These are phyloP conservation scores for Ceratocystis cubensis DNA, from an alignment of 2,329 filamentous ascomycete genomes.

Conservation along the genomic window DNA sequence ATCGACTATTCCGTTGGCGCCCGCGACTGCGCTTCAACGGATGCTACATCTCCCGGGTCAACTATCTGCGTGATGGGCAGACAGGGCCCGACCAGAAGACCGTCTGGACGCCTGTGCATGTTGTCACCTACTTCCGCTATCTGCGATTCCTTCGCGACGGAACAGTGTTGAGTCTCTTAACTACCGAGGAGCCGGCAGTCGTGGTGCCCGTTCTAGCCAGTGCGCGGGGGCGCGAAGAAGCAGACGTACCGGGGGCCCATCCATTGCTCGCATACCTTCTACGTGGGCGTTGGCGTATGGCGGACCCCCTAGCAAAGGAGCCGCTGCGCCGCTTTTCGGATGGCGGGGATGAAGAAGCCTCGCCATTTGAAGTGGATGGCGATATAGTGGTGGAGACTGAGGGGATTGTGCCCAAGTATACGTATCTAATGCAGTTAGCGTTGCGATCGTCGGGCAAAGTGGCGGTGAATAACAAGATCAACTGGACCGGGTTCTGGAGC, in stretches of 20 bases:
- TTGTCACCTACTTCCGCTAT: slow-evolving; percentile 97
- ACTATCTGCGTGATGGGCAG: slow-evolving; percentile 78
- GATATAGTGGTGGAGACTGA: slow-evolving; percentile 78
- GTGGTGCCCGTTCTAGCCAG: slow-evolving; percentile 74
- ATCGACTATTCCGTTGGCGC: slow-evolving; percentile 63
- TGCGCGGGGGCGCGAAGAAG: slow-evolving; percentile 59
- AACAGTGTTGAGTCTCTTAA: slow-evolving; percentile 65
- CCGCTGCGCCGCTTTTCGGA: slow-evolving; percentile 28
- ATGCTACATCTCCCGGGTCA: slow-evolving; percentile 91
- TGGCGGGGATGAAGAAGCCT: slow-evolving; percentile 13
- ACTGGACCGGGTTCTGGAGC: slow-evolving; percentile 83
- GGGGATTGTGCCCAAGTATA: slow-evolving; percentile 64
- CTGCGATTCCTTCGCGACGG: slow-evolving; percentile 90
- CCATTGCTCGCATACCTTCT: slow-evolving; percentile 39
- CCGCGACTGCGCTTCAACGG: slow-evolving; percentile 89
- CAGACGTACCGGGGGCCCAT: slow-evolving; percentile 36
- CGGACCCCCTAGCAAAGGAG: slow-evolving; percentile 19
- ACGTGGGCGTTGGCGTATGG: slow-evolving; percentile 43
- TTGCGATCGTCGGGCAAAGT: slow-evolving; percentile 52
- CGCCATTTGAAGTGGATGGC: slow-evolving; percentile 41
- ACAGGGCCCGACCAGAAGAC: slow-evolving; percentile 56
- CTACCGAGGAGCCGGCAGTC: slow-evolving; percentile 68
- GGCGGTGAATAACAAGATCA: slow-evolving; percentile 68
- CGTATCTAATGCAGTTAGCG: slow-evolving; percentile 68
- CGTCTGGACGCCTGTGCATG: slow-evolving; percentile 76